These are phyloP conservation scores for Calycina herbarum DNA, from an alignment of 2,329 filamentous ascomycete species.

Conservation along the genomic window DNA sequence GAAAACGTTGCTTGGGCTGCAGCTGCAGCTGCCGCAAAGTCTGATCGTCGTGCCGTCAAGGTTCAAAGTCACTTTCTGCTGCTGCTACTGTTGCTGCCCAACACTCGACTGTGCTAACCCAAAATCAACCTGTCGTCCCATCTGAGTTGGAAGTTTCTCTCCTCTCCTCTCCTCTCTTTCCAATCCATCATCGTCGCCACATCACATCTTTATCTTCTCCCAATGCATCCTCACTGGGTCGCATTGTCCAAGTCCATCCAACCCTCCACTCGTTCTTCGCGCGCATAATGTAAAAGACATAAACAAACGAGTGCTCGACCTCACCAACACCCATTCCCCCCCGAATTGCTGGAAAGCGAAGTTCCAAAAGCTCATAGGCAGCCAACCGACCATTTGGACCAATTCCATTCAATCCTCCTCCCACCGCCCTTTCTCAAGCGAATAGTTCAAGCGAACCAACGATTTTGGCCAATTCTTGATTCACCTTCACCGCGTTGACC, in stretches of 20 bases:
- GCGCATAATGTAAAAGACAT: constrained; percentile 1
- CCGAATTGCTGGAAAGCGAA: not conserved
- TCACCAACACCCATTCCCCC: not conserved
- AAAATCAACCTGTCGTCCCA: not conserved
- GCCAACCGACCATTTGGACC: not conserved
- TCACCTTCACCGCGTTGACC: not conserved
- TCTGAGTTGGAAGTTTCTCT: not conserved
- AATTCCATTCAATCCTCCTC: not conserved
- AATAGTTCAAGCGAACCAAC: not conserved
- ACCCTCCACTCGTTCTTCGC: not conserved
- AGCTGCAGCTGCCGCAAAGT: not conserved
- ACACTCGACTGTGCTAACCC: not conserved
- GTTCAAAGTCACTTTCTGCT: not conserved
- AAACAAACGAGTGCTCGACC: not conserved
- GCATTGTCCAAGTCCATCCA: not conserved
- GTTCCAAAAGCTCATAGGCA: not conserved
- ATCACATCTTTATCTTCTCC: not conserved
- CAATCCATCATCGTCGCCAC: not conserved
- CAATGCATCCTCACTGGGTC: not conserved
- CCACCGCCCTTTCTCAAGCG: not conserved
- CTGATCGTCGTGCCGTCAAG: not conserved
- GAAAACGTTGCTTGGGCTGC: not conserved
- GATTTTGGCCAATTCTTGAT: not conserved
- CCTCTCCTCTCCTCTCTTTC: not conserved
- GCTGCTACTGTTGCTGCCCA: not conserved